Conservation (phyloP, 2,329 filamentous ascomycete genomes). For the Fusarium multiceps region DNA sequence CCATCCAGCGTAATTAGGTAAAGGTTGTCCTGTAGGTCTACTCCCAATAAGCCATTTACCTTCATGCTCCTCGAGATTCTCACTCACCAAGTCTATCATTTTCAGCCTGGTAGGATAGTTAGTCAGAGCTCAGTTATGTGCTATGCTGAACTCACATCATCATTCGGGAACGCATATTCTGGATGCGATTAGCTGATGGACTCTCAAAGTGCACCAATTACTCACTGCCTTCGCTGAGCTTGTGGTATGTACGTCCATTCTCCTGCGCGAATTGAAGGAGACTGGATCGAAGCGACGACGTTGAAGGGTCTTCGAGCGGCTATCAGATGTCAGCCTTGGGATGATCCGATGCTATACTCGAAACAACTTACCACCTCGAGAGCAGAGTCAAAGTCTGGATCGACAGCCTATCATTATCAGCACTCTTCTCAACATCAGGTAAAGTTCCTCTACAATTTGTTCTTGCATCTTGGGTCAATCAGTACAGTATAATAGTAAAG, state of each 20-base stretch:
- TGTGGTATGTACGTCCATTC: slow-evolving; percentile 30
- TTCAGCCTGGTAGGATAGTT: not conserved
- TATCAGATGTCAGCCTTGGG: not conserved
- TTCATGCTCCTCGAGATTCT: accelerated
- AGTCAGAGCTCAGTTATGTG: accelerated
- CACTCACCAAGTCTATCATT: slow-evolving; percentile 20
- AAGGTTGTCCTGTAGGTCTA: slow-evolving; percentile 22
- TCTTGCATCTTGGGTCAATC: slow-evolving; percentile 2
- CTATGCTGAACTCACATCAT: slow-evolving; percentile 13
- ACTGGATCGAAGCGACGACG: slow-evolving; percentile 22
- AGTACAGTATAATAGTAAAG: accelerated
- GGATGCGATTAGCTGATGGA: accelerated
- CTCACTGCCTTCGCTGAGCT: slow-evolving; percentile 30
- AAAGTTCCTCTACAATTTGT: not conserved
- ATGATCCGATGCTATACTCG: not conserved
- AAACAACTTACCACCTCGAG: slow-evolving; percentile 8
- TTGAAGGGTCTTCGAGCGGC: slow-evolving; percentile 25
- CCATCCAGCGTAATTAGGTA: slow-evolving; percentile 21
- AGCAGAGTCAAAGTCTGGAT: slow-evolving; percentile 22
- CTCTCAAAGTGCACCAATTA: accelerated
- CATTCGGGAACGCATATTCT: slow-evolving; percentile 35
- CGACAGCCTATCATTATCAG: not conserved
- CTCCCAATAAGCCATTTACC: not conserved
- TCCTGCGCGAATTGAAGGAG: slow-evolving; percentile 23
- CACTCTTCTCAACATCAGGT: accelerated